Evolutionary conservation across 345 rosid genomes (phyloP).

Genomic region (Populus nigra): DNA sequence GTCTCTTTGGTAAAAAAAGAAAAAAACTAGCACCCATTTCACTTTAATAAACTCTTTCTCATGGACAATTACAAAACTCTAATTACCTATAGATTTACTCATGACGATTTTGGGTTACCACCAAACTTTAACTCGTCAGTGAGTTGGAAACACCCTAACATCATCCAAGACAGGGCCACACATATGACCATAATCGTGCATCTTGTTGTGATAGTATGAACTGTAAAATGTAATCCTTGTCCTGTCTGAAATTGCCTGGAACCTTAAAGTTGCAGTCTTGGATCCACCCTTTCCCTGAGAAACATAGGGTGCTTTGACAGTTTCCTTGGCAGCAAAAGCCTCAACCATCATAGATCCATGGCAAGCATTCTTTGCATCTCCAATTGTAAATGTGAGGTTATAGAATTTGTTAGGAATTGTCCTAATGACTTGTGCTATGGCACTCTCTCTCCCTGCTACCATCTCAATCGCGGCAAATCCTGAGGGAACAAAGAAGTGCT

Average conservation of each 20-base stretch:
- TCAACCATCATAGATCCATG: constrained; percentile 83
- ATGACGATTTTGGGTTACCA: not conserved
- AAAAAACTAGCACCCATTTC: not conserved
- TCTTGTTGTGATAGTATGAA: constrained; percentile 65
- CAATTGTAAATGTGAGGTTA: constrained; percentile 51
- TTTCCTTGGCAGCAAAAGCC: constrained; percentile 54
- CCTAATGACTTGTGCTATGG: constrained; percentile 70
- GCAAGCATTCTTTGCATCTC: constrained; percentile 76
- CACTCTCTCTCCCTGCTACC: constrained; percentile 82
- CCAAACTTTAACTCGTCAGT: not conserved
- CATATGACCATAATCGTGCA: constrained; percentile 67
- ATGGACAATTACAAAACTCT: not conserved
- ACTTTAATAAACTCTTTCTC: not conserved
- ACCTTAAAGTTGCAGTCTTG: constrained; percentile 43
- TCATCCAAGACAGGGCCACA: constrained; percentile 87
- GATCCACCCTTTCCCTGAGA: constrained; percentile 57
- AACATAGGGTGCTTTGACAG: constrained; percentile 38
- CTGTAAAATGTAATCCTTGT: constrained; percentile 76
- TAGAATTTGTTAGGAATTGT: constrained; percentile 48
- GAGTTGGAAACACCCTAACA: constrained; percentile 41
- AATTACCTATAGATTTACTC: not conserved
- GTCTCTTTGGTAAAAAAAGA: too few species aligned
- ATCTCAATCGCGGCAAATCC: constrained; percentile 61
- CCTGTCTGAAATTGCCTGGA: constrained; percentile 44
- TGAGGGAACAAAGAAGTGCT: constrained; percentile 63